A percentile compares a stretch with the other conserved stretches of the same genome.
Evolutionary conservation across 345 rosid genomes (phyloP).

Genomic region (Eucalyptus grandis): DNA sequence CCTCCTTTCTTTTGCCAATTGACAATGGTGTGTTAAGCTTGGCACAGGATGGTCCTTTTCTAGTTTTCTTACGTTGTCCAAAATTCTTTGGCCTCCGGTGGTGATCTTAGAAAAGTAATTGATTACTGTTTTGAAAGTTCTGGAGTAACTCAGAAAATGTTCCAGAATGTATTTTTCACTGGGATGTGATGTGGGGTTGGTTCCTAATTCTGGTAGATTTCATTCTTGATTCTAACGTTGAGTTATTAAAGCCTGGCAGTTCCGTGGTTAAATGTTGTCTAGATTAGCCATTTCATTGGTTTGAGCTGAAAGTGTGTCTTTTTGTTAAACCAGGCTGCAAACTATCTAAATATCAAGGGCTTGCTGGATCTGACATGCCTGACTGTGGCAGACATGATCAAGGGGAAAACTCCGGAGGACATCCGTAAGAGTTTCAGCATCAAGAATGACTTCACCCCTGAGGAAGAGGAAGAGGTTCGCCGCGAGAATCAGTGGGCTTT

Average conservation of each 20-base stretch:
- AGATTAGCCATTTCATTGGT: background rate
- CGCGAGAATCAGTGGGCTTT: background rate
- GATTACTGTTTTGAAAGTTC: background rate
- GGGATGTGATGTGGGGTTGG: background rate
- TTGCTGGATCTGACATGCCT: background rate
- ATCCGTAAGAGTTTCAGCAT: background rate
- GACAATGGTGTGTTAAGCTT: background rate
- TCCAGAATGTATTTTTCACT: background rate
- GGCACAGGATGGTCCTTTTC: background rate
- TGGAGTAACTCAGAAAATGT: background rate
- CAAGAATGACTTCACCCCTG: background rate
- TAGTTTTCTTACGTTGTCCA: background rate
- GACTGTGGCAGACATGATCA: background rate
- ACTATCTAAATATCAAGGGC: background rate
- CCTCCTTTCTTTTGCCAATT: background rate
- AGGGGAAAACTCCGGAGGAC: background rate
- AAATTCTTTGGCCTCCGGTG: background rate
- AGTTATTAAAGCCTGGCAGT: background rate
- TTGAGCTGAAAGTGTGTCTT: background rate
- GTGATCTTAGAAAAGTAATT: background rate
- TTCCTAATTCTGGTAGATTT: background rate
- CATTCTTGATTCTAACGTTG: background rate
- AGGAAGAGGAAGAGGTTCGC: background rate
- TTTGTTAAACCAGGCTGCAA: background rate
- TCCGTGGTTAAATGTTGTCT: background rate